Base-by-base conservation (phyloP, 2,329 filamentous ascomycete species). In the Chrysoporthe puriensis region DNA sequence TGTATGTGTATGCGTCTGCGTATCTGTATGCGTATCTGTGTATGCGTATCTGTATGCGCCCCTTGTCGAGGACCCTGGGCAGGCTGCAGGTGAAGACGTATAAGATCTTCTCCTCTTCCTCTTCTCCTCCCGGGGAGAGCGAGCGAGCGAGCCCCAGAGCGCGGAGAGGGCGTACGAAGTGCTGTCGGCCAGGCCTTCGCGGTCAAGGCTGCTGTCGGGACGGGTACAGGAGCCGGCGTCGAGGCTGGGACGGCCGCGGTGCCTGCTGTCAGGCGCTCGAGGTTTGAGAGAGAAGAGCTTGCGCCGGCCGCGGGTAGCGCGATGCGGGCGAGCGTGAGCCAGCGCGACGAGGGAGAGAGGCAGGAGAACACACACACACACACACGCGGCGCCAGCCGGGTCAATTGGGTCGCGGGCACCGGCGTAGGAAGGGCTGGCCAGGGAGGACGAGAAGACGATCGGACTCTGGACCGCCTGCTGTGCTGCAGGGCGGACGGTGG, bases 311-410 rank as follows among this genome's bases (percentile, higher is more conserved):
- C 57, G 26, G 26, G 26, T 26, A 69, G 67, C 61, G 59, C 7
- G 57, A 66, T 62, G 67, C 67, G 64, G 62, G 67, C 61, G 62
- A 65, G 67, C 61, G 60, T 40, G 46, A 43, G 36, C 61, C 34
- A 61, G 67, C 57, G 60, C 64, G 56, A 69, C 67, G 64, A 69
- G 64, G 67, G 48, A 69, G 64, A 64, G 48, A 62, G 54, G 61
- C 57, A 63, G 62, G 77, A 76, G 79, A 73, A 65, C 58, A 66
- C 60, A 66, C 26, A 26, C 26, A 26, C 21, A 21, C 26, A 26
- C 26, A 26, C 26, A 26, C 26, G 26, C 69, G 66, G 21, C 16
- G 32, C 50, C 54, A 44, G 36, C 21, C 14, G 26, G 26, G 26
- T 26, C 62, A 64, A 56, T 48, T 57, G 36, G 36, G n/a, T 63